phyloP scores from a whole-genome alignment of 352 stramenopile genomes.

The Stephanocyclus meneghinianus region DNA sequence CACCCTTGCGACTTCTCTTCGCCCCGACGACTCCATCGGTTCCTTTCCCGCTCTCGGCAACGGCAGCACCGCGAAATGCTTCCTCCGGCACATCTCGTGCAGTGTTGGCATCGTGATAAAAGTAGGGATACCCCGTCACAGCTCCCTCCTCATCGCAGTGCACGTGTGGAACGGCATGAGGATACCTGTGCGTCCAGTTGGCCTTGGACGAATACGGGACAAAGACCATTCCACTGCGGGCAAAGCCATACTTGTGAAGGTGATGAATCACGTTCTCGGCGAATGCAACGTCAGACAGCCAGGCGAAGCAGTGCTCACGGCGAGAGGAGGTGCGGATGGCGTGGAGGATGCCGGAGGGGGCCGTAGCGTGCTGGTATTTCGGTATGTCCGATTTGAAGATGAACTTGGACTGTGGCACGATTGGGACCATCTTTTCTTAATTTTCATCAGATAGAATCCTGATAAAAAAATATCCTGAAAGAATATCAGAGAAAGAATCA shows the following conservation, averaged over 20 bases:
- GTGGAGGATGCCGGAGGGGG: constrained; percentile 21
- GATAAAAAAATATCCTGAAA: too few species aligned
- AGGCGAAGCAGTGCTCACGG: constrained; percentile 31
- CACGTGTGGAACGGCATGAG: constrained; percentile 16
- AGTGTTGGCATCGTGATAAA: background rate
- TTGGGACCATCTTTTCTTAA: too few species aligned
- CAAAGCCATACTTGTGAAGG: constrained; percentile 24
- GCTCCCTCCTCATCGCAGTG: constrained; percentile 21
- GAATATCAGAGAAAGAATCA: too few species aligned
- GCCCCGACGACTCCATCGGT: background rate
- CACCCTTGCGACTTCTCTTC: constrained; percentile 16
- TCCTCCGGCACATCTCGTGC: background rate
- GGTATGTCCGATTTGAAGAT: too few species aligned
- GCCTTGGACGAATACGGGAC: constrained; percentile 23
- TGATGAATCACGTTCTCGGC: constrained; percentile 1
- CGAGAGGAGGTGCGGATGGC: background rate
- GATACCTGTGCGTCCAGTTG: constrained; percentile 25
- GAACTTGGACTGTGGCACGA: too few species aligned
- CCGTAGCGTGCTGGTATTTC: too few species aligned
- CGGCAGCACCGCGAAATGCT: background rate
- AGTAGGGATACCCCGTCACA: constrained; percentile 14
- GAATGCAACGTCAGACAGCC: constrained; percentile 12
- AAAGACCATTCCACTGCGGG: background rate
- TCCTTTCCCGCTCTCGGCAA: background rate
- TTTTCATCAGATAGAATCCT: too few species aligned